These are phyloP conservation scores for Cryptosporidium felis DNA, from an alignment of 169 alveolate genomes.

Conservation along the genomic window DNA sequence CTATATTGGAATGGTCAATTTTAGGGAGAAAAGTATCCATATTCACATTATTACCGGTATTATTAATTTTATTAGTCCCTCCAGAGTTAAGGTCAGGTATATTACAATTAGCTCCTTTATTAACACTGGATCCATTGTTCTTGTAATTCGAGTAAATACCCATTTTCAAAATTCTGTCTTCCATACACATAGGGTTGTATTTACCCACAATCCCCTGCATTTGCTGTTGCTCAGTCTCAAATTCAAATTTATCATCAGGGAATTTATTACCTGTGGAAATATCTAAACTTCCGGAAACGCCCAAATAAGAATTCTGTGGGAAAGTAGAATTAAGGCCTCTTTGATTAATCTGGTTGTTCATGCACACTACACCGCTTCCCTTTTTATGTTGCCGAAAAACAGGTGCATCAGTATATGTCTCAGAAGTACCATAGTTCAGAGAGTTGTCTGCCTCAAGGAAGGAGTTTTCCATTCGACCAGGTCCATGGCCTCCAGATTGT, in stretches of 20 bases:
- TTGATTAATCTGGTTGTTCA: too few species aligned
- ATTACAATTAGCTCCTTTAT: background rate
- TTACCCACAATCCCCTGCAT: constrained; percentile 14
- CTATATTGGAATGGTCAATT: background rate
- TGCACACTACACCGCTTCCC: too few species aligned
- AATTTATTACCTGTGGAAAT: background rate
- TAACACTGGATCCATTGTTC: background rate
- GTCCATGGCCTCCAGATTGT: background rate
- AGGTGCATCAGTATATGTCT: constrained; percentile 15
- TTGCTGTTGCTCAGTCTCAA: background rate
- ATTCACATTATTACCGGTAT: background rate
- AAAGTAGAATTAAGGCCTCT: background rate
- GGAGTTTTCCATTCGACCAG: constrained; percentile 29
- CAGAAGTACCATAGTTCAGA: constrained; percentile 21
- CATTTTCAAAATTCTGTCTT: constrained; percentile 45
- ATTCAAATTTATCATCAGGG: background rate
- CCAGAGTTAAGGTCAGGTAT: background rate
- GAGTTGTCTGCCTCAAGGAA: constrained; percentile 36
- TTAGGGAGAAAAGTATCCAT: constrained; percentile 8
- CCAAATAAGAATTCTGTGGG: background rate
- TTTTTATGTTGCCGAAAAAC: background rate
- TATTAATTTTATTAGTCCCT: background rate
- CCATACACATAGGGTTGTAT: constrained; percentile 41
- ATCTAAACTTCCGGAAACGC: background rate
- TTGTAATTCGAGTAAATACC: constrained; percentile 21